Evolutionary conservation across 129 eudicot genomes (phyloP), one percentile per base, ranked within the genome.

Genomic region (sunflower (Helianthus annuus)): DNA sequence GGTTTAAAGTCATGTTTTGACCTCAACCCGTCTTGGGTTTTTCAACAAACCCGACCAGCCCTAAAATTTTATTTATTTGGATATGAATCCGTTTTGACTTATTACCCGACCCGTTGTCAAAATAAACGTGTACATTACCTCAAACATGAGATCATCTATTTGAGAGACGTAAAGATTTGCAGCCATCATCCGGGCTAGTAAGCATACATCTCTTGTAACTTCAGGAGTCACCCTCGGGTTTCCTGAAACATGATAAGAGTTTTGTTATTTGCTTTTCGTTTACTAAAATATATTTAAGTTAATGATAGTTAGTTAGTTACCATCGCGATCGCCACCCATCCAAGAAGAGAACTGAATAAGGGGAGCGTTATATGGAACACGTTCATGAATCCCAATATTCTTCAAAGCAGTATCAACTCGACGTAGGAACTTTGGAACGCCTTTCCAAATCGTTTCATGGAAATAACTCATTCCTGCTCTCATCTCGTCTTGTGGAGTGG

Each of bases 311-410:
- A 91, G 42, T 62, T 56, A 16, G 53, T 69, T 87, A 91, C 95
- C 97, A 85, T 91, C 97, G 53, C 97, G 91, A 76, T 91, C 97
- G 3, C 97, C 97, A 70, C 97, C 97, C 97, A 91, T 91, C 97
- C 97, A 87, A 52, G 91, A 91, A 7, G 97, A 91, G 80, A 91
- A 91, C n/a, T 85, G 97, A 65, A 91, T 91, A 14, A 91, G 86
- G 14, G 95, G 97, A 11, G 95, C 95, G 63, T 91, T 91, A 73
- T 91, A 88, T 11, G 97, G 97, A 81, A 91, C 88, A 6, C 95
- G 91, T 55, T 91, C 97, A 66, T 73, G 75, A 69, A 87, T 87
- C 29, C 97, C 97, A n/a, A 91, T 81, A 70, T 91, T 91, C 72
- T 91, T 91, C 64, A 91, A 68, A 59, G 95, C 97, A 46, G 97